Base-by-base conservation (phyloP, 768 basidiomycete species). In the Collybiopsis confluens region DNA sequence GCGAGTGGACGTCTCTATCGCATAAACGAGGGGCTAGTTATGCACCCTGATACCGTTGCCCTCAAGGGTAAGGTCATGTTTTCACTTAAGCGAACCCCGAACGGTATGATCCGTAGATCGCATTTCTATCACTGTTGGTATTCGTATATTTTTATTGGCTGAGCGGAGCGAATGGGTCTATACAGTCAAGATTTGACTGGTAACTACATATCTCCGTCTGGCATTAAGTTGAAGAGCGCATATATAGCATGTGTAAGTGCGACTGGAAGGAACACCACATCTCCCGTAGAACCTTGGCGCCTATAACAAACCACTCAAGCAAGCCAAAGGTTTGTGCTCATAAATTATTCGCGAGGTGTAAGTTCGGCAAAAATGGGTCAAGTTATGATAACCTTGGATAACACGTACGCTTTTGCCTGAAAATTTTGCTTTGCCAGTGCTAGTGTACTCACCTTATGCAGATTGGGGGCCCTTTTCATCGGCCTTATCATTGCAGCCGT, bases 381-480 rank as follows among this genome's bases (percentile, higher is more conserved):
- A n/a, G 47, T 48, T 24, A 18, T 20, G 21, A 21, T 33, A 21
- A 48, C 35, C 21, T 35, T 48, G 21, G 33, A 48, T 23, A 48
- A 48, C 30, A 48, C 47, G 47, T 48, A 37, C 15, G 47, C 30
- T 38, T 13, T 21, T 10, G 7, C 9, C n/a, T 23, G n/a, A n/a
- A 23, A 20, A 15, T 20, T 47, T 16, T 45, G 13, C 24, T 20
- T 21, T 11, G 20, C 33, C n/a, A 20, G 23, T 10, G 23, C 16
- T 33, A 18, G 4, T 30, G 15, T n/a, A 27, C 9, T 26, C 30
- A 15, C 47, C 21, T 5, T 37, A 13, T 21, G 21, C 35, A 52
- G 50, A 23, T 30, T 52, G 26, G 50, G 50, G 18, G 50, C 50
- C 4, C 40, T 52, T 28, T 52, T 52, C 50, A 43, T 43, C 28